Conservation (phyloP, 352 stramenopile species). For the Peronospora farinosa region DNA sequence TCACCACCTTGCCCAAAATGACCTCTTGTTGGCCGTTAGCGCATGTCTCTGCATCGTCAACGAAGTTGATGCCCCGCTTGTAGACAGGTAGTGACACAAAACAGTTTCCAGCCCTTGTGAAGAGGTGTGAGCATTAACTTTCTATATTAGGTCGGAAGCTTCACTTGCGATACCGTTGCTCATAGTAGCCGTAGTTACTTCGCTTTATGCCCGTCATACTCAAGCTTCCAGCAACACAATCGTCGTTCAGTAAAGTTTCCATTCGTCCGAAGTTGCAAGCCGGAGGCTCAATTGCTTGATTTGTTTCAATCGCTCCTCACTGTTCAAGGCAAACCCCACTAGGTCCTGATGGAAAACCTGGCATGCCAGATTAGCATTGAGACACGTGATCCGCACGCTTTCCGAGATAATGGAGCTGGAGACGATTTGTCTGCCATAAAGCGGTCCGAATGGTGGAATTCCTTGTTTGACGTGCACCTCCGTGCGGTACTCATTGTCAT, state of each 20-base stretch:
- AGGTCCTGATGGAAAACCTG: conserved; percentile 80
- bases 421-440: conserved; percentile 71
- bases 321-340: conserved; percentile 73
- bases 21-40: conserved; percentile 36
- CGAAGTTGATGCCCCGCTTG: conserved; percentile 47
- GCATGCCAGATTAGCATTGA: conserved; percentile 82
- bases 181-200: no score
- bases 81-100: no score
- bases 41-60: conserved; percentile 59
- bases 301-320: conserved; percentile 80
- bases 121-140: no score
- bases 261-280: conserved; percentile 44
- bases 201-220: no score
- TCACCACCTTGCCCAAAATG: conserved; percentile 52
- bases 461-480: conserved; percentile 68
- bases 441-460: conserved; percentile 65
- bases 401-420: conserved; percentile 53
- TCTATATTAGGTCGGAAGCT: no score
- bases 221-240: not conserved
- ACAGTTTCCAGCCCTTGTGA: no score
- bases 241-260: conserved; percentile 18
- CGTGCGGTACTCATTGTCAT: conserved; percentile 64
- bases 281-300: conserved; percentile 79
- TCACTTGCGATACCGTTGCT: no score
- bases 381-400: conserved; percentile 61